phyloP scores from a whole-genome alignment of 106 monocot genomes.

The Vanilla planifolia region DNA sequence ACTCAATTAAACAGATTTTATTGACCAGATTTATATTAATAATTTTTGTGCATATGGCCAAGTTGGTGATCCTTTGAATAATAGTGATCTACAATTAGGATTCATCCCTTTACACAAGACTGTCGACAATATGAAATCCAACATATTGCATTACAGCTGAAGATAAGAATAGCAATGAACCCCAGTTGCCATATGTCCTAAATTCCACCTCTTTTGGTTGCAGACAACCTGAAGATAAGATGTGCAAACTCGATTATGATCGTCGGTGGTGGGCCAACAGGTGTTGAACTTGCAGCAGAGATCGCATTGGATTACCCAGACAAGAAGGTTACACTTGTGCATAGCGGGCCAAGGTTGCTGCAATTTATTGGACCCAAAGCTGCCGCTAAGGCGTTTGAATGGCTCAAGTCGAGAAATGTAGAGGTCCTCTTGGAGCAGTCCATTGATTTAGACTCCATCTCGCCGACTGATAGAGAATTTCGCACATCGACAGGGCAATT shows the following conservation, averaged over 20 bases:
- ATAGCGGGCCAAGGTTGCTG: conserved; percentile 19
- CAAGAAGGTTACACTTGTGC: conserved; percentile 28
- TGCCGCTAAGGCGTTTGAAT: conserved; percentile 16
- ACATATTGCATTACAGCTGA: background rate
- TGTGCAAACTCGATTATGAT: conserved; percentile 18
- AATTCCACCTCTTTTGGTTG: background rate
- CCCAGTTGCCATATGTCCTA: background rate
- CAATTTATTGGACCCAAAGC: conserved; percentile 23
- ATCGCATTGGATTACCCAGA: conserved; percentile 23
- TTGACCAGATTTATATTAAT: too few species aligned
- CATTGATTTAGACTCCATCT: conserved; percentile 12
- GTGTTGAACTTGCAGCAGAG: conserved; percentile 24
- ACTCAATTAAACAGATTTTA: too few species aligned
- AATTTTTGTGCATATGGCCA: too few species aligned
- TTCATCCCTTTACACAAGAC: background rate
- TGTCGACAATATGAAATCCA: too few species aligned
- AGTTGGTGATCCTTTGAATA: too few species aligned
- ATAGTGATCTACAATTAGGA: background rate
- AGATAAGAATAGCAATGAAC: background rate
- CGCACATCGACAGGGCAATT: conserved; percentile 20
- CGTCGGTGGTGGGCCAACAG: conserved; percentile 24
- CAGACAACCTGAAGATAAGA: conserved; percentile 23
- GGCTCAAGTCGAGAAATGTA: conserved; percentile 22
- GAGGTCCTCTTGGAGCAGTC: conserved; percentile 18
- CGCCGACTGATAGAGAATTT: conserved; percentile 14